Conservation (phyloP, 1,284 basidiomycete species). For the Golubevia sp. region DNA sequence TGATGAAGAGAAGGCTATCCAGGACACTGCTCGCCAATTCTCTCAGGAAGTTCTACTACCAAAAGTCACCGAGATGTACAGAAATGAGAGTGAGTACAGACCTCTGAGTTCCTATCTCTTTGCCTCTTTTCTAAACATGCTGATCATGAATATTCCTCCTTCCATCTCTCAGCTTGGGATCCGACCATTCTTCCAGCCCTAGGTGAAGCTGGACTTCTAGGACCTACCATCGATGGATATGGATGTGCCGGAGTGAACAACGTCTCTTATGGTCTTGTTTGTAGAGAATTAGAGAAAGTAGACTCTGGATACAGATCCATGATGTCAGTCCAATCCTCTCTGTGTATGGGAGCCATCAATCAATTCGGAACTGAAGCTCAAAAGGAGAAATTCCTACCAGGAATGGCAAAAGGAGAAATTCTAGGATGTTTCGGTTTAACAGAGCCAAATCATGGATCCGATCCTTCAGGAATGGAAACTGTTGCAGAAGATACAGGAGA, state of each 20-base stretch:
- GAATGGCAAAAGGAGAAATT: slow-evolving; percentile 46
- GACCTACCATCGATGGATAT: slow-evolving; percentile 48
- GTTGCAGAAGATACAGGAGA: slow-evolving; percentile 40
- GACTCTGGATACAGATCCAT: slow-evolving; percentile 52
- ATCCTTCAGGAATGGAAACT: slow-evolving; percentile 50
- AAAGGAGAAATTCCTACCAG: slow-evolving; percentile 48
- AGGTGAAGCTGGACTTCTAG: slow-evolving; percentile 44
- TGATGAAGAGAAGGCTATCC: slow-evolving; percentile 48
- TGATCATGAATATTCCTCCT: too few species aligned
- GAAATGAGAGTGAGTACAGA: slow-evolving; percentile 28
- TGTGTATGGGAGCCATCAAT: slow-evolving; percentile 53
- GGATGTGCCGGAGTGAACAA: slow-evolving; percentile 52
- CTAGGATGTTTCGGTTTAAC: slow-evolving; percentile 54
- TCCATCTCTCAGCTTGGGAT: slow-evolving; percentile 32
- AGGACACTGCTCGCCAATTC: slow-evolving; percentile 46
- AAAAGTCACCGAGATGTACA: slow-evolving; percentile 51
- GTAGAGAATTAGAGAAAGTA: slow-evolving; percentile 47
- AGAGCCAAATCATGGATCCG: slow-evolving; percentile 52
- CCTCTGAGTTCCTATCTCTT: slow-evolving; percentile 1
- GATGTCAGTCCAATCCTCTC: slow-evolving; percentile 50
- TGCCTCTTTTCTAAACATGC: too few species aligned
- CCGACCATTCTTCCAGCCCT: slow-evolving; percentile 49
- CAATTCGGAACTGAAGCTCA: slow-evolving; percentile 50
- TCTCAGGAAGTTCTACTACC: slow-evolving; percentile 44
- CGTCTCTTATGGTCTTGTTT: slow-evolving; percentile 47